Evolutionary conservation across 2,329 filamentous ascomycete genomes (phyloP).

Genomic region (Pseudogymnoascus sp.): DNA sequence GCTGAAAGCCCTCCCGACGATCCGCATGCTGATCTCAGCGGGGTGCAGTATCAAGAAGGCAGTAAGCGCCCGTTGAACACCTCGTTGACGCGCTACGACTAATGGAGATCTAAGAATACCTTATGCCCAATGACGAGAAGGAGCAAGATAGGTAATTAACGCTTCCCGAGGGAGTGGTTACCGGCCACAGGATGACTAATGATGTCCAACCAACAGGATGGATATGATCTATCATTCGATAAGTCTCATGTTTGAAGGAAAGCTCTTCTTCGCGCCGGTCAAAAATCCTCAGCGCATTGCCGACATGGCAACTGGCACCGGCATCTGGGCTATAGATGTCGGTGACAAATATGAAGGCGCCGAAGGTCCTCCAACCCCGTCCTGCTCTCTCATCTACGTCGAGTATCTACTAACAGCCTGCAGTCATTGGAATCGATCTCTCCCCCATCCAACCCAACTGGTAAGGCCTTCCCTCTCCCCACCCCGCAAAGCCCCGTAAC

Average conservation of each 20-base stretch:
- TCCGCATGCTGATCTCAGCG: background rate
- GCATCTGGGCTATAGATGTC: slow-evolving; percentile 59
- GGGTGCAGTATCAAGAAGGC: slow-evolving; percentile 8
- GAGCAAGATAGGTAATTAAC: slow-evolving; percentile 6
- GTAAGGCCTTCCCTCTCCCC: slow-evolving; percentile 42
- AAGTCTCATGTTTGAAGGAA: background rate
- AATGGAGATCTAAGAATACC: background rate
- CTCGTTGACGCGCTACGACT: background rate
- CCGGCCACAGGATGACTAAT: background rate
- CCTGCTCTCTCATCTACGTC: background rate
- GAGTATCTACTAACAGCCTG: background rate
- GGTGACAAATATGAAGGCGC: slow-evolving; percentile 50
- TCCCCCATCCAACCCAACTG: slow-evolving; percentile 51
- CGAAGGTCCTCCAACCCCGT: slow-evolving; percentile 19
- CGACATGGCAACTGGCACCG: slow-evolving; percentile 42
- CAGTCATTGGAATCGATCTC: slow-evolving; percentile 52
- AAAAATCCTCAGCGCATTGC: slow-evolving; percentile 33
- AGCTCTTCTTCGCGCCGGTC: slow-evolving; percentile 34
- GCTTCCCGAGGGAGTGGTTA: background rate
- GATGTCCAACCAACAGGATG: background rate
- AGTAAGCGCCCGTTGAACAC: background rate
- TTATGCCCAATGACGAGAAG: slow-evolving; percentile 9
- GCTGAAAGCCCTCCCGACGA: background rate
- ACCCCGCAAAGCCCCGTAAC: background rate
- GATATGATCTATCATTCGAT: background rate